phyloP scores from a whole-genome alignment of 331 rosid species.

The Dryas integrifolia region DNA sequence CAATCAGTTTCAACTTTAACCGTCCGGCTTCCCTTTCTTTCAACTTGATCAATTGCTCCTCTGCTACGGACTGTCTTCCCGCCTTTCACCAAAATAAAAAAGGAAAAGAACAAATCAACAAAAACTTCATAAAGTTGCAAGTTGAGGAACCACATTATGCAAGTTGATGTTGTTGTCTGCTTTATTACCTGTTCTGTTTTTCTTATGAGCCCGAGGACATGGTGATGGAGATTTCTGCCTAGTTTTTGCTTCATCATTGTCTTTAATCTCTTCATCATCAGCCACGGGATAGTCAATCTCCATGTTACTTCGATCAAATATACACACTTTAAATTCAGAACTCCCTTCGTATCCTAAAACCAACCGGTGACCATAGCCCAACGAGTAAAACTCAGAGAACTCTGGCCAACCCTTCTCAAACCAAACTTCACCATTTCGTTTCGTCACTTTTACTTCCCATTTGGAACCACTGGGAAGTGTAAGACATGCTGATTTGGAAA shows the following conservation, averaged over 20 bases:
- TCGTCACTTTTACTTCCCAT: slow-evolving; percentile 9
- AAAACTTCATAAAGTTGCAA: no score
- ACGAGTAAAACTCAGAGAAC: slow-evolving; percentile 1
- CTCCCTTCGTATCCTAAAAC: slow-evolving; percentile 8
- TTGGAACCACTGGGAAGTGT: slow-evolving; percentile 5
- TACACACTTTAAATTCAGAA: neutral
- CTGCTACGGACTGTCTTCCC: no score
- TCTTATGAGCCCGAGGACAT: neutral
- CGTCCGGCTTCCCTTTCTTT: no score
- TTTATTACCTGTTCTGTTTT: neutral
- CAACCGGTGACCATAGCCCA: neutral
- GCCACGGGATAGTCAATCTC: slow-evolving; percentile 17
- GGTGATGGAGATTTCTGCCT: neutral
- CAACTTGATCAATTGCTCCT: no score
- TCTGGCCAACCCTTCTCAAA: slow-evolving; percentile 23
- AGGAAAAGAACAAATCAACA: no score
- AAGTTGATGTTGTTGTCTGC: neutral
- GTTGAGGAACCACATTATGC: no score
- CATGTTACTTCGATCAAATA: slow-evolving; percentile 6
- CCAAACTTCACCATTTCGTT: slow-evolving; percentile 3
- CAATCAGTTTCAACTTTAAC: no score
- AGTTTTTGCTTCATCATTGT: neutral
- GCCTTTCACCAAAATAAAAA: no score
- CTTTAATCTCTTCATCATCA: no score
- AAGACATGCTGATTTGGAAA: neutral